Evolutionary conservation across 2,329 filamentous ascomycete genomes (phyloP).

Genomic region (Aspergillus sp.): DNA sequence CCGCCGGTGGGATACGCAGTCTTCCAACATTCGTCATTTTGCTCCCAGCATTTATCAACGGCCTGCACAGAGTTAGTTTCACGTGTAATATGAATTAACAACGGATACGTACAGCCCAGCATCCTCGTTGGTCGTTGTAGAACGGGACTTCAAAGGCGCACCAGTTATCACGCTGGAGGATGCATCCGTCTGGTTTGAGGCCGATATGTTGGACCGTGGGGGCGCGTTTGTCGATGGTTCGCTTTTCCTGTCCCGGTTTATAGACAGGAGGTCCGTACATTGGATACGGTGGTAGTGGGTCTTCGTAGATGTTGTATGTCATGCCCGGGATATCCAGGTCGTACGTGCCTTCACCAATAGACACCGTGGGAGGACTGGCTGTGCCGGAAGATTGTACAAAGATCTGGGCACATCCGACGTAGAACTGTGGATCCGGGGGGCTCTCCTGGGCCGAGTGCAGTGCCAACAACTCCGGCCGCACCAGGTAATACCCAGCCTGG

Average conservation of each 20-base stretch:
- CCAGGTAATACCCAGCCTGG: slow-evolving; percentile 61
- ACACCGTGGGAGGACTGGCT: slow-evolving; percentile 48
- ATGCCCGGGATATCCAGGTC: slow-evolving; percentile 49
- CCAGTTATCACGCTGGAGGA: slow-evolving; percentile 67
- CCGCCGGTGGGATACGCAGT: slow-evolving; percentile 53
- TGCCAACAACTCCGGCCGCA: slow-evolving; percentile 62
- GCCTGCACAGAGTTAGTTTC: slow-evolving; percentile 27
- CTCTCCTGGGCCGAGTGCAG: slow-evolving; percentile 55
- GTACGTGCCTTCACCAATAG: slow-evolving; percentile 60
- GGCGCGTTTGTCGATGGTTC: not conserved
- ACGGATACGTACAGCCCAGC: slow-evolving; percentile 46
- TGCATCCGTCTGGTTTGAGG: slow-evolving; percentile 49
- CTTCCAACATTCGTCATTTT: slow-evolving; percentile 55
- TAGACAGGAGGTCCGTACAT: slow-evolving; percentile 55
- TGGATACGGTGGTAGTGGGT: slow-evolving; percentile 49
- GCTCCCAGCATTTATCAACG: slow-evolving; percentile 50
- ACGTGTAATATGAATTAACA: not conserved
- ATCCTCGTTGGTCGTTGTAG: slow-evolving; percentile 52
- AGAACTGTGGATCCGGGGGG: slow-evolving; percentile 62
- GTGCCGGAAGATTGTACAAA: slow-evolving; percentile 50
- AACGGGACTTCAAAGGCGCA: slow-evolving; percentile 55
- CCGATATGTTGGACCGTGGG: slow-evolving; percentile 40
- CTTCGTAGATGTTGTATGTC: slow-evolving; percentile 58
- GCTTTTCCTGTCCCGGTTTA: slow-evolving; percentile 27
- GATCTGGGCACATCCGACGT: slow-evolving; percentile 64